Percentiles rank a stretch among this genome's conserved stretches.
These are phyloP conservation scores for Pisolithus orientalis DNA, from an alignment of 768 basidiomycete genomes.

Conservation along the genomic window DNA sequence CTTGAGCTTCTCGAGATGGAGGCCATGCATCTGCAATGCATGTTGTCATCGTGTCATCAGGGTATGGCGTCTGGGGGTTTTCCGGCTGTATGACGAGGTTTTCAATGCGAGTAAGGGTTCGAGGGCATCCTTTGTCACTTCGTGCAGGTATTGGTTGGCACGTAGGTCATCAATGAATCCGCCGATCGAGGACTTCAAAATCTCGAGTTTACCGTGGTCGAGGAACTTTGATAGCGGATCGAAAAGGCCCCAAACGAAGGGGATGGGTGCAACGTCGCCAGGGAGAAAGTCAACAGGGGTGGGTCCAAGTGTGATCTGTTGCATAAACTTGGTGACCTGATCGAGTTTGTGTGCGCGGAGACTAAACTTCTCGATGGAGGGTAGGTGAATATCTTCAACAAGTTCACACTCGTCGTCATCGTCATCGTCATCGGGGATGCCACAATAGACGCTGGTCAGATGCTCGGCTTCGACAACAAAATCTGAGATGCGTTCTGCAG, in stretches of 20 bases:
- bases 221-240: not conserved
- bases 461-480: conserved; percentile 1
- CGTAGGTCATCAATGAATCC: not conserved
- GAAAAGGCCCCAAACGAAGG: no score
- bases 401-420: not conserved
- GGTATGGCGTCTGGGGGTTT: not conserved
- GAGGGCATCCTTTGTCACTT: not conserved
- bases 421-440: not conserved
- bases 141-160: not conserved
- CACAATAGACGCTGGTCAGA: not conserved
- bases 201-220: not conserved
- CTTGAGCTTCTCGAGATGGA: conserved; percentile 1
- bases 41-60: not conserved
- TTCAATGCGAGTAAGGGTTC: conserved; percentile 1
- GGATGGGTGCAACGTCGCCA: not conserved
- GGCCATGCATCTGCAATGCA: conserved; percentile 1
- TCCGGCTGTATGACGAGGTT: conserved; percentile 1
- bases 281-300: not conserved
- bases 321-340: not conserved
- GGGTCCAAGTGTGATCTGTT: not conserved
- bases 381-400: not conserved
- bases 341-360: not conserved
- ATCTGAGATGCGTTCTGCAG: not conserved
- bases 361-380: not conserved
- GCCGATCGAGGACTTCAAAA: not conserved